Conservation (phyloP, 2,329 filamentous ascomycete genomes). For the Hypoxylon sp. region DNA sequence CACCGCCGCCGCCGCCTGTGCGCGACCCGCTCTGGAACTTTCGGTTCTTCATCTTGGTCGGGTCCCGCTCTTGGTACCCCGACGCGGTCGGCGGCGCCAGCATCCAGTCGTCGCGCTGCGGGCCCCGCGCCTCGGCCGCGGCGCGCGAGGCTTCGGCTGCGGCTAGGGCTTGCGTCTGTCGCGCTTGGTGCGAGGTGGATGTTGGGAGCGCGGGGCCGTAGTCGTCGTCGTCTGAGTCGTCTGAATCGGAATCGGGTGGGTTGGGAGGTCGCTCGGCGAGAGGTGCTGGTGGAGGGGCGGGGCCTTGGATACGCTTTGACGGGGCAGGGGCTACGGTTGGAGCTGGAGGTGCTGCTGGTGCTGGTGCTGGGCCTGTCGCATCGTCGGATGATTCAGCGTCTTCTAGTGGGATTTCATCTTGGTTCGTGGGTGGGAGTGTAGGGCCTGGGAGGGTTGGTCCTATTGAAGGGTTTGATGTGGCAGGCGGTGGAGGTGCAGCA, state of each 20-base stretch:
- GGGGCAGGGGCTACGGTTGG: conserved; percentile 24
- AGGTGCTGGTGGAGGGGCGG: conserved; percentile 53
- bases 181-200: conserved; percentile 46
- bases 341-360: conserved; percentile 23
- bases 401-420: conserved; percentile 38
- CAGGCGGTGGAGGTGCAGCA: conserved; percentile 27
- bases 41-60: conserved; percentile 81
- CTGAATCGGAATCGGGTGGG: conserved; percentile 45
- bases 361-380: conserved; percentile 34
- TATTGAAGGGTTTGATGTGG: conserved; percentile 35
- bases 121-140: conserved; percentile 52
- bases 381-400: conserved; percentile 33
- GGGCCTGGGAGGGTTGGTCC: conserved; percentile 44
- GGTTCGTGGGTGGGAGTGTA: conserved; percentile 39
- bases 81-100: conserved; percentile 70
- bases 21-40: conserved; percentile 77
- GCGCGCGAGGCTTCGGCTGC: conserved; percentile 43
- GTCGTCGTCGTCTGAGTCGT: conserved; percentile 57
- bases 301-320: conserved; percentile 50
- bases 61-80: conserved; percentile 72
- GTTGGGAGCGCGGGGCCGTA: conserved; percentile 69
- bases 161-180: conserved; percentile 39
- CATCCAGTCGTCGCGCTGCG: conserved; percentile 87
- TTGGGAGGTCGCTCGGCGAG: conserved; percentile 51
- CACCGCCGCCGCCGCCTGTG: conserved; percentile 45